Conservation (phyloP, 371 early-diverging fungal genomes). For the Choanephora cucurbitarum region DNA sequence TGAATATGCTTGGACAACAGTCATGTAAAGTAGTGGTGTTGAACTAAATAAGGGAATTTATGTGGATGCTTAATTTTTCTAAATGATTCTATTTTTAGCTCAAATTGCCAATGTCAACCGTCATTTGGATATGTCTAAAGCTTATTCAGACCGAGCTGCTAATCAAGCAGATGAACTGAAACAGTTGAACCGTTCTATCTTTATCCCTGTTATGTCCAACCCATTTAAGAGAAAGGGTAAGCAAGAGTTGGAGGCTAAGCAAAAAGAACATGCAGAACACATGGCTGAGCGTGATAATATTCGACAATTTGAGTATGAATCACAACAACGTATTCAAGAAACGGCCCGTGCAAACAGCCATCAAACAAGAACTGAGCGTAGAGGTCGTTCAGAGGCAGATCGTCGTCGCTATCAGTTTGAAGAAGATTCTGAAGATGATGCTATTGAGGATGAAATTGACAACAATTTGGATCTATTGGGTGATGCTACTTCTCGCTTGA, state of each 20-base stretch:
- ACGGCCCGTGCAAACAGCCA: slow-evolving; percentile 50
- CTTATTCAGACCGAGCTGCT: slow-evolving; percentile 72
- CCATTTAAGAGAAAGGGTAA: slow-evolving; percentile 65
- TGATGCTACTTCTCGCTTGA: slow-evolving; percentile 62
- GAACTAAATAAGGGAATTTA: too few species aligned
- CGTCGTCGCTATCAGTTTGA: slow-evolving; percentile 68
- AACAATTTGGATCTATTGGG: slow-evolving; percentile 72
- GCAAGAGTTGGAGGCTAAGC: slow-evolving; percentile 50
- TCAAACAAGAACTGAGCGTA: slow-evolving; percentile 40
- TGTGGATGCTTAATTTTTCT: slow-evolving; percentile 4
- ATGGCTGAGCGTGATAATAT: slow-evolving; percentile 45
- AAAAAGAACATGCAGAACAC: slow-evolving; percentile 52
- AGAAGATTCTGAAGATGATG: slow-evolving; percentile 66
- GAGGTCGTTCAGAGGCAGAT: slow-evolving; percentile 59
- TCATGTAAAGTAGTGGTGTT: slow-evolving; percentile 42
- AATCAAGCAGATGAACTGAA: slow-evolving; percentile 75
- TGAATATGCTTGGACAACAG: slow-evolving; percentile 67
- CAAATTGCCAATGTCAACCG: slow-evolving; percentile 69
- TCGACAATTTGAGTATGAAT: slow-evolving; percentile 49
- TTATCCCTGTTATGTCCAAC: slow-evolving; percentile 68
- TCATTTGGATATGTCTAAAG: slow-evolving; percentile 72
- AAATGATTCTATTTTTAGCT: slow-evolving; percentile 21
- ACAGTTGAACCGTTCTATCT: slow-evolving; percentile 79
- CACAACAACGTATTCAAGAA: slow-evolving; percentile 53
- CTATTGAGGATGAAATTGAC: slow-evolving; percentile 82